Evolutionary conservation across 148 eudicot genomes (phyloP).

Genomic region (Cornus suecica): DNA sequence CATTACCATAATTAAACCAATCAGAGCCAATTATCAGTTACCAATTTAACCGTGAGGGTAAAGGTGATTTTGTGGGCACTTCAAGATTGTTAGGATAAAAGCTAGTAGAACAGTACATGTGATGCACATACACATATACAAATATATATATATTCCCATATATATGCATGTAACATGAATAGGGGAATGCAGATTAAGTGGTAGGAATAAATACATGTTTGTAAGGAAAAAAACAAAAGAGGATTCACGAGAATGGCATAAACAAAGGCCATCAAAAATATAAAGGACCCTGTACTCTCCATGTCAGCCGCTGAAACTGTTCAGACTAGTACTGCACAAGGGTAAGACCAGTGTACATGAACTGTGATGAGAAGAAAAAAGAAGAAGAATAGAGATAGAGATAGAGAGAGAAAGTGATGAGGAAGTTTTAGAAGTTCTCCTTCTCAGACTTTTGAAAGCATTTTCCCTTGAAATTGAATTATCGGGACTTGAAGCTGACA

Average conservation of each 20-base stretch:
- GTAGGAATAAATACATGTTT: conserved; percentile 13
- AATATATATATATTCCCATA: neutral
- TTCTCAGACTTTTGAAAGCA: conserved; percentile 6
- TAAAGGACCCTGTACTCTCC: conserved; percentile 22
- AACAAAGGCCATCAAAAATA: conserved; percentile 12
- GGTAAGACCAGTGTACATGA: neutral
- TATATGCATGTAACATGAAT: conserved; percentile 29
- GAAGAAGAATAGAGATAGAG: neutral
- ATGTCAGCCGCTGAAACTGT: conserved; percentile 51
- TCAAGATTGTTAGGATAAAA: conserved; percentile 17
- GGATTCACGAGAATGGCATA: conserved; percentile 41
- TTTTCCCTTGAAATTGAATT: conserved; percentile 23
- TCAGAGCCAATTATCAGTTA: neutral
- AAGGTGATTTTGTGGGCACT: neutral
- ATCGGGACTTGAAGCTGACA: conserved; percentile 40
- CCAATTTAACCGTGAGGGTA: too few relatives aligned
- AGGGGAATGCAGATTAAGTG: neutral
- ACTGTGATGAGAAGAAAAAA: neutral
- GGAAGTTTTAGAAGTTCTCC: conserved; percentile 19
- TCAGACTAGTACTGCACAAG: conserved; percentile 19
- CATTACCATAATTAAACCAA: neutral
- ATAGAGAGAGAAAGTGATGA: neutral
- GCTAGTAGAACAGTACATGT: neutral
- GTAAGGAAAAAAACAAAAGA: conserved; percentile 31
- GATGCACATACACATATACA: neutral